Evolutionary conservation across 345 rosid species (phyloP).

Genomic region (Raphanus sativus): DNA sequence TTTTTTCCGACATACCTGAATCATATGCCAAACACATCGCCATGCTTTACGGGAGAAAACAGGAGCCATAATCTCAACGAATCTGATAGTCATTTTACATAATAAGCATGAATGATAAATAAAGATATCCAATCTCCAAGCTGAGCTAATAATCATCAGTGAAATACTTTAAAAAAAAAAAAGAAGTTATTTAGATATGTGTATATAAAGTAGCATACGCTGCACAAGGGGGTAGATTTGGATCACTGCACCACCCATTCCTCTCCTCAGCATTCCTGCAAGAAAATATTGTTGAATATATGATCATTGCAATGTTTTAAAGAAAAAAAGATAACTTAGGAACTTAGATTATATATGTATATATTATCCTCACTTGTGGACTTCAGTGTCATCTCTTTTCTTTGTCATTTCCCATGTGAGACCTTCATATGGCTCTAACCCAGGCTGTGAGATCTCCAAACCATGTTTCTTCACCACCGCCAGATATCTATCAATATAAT

Average conservation of each 20-base stretch:
- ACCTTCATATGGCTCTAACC: constrained; percentile 71
- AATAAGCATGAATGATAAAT: constrained; percentile 1
- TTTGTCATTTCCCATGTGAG: constrained; percentile 96
- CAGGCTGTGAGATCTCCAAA: constrained; percentile 96
- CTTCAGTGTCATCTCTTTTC: constrained; percentile 72
- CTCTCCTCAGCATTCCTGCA: constrained; percentile 74
- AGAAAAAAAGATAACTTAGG: neutral
- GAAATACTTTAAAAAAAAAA: neutral
- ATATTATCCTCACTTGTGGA: constrained; percentile 68
- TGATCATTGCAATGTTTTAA: neutral
- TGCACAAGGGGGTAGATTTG: constrained; percentile 90
- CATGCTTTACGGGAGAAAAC: constrained; percentile 92
- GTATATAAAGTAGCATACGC: constrained; percentile 58
- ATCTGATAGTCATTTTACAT: constrained; percentile 46
- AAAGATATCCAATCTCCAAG: neutral
- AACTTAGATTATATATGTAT: neutral
- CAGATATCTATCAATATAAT: constrained; percentile 54
- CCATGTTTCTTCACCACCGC: constrained; percentile 74
- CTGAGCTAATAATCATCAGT: neutral
- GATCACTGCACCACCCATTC: constrained; percentile 84
- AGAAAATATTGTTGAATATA: neutral
- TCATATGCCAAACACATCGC: constrained; percentile 97
- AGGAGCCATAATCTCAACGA: constrained; percentile 98
- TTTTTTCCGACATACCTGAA: constrained; percentile 55
- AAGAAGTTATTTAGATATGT: neutral